Percentiles rank a stretch among this genome's conserved stretches.
These are phyloP conservation scores for Simmondsia chinensis DNA, from an alignment of 148 eudicot genomes.

Conservation along the genomic window DNA sequence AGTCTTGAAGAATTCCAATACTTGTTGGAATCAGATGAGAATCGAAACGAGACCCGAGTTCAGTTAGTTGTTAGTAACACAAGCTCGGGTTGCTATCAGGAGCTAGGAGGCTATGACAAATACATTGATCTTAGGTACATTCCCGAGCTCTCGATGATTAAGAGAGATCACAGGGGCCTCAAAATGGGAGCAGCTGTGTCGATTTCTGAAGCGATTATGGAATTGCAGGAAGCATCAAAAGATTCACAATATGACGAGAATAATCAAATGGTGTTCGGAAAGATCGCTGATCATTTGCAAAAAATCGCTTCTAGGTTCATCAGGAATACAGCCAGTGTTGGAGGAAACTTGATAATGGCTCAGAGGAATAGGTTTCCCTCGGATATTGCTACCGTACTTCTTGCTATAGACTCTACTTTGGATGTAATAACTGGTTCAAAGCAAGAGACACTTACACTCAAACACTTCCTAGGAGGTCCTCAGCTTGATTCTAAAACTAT, in stretches of 20 bases:
- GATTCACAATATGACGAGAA: conserved; percentile 2
- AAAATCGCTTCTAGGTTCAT: conserved; percentile 64
- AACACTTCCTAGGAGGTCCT: conserved; percentile 54
- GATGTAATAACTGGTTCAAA: conserved; percentile 27
- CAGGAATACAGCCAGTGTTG: conserved; percentile 80
- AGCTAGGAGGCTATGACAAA: conserved; percentile 30
- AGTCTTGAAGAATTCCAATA: conserved; percentile 51
- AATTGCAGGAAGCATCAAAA: conserved; percentile 30
- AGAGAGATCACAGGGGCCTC: conserved; percentile 32
- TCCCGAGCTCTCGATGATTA: conserved; percentile 56
- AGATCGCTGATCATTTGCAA: conserved; percentile 69
- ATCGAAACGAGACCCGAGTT: conserved; percentile 16
- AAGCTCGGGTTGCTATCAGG: conserved; percentile 77
- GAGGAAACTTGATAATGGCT: conserved; percentile 95
- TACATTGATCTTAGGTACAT: conserved; percentile 68
- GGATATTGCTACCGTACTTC: conserved; percentile 72
- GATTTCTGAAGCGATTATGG: conserved; percentile 51
- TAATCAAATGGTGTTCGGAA: conserved; percentile 24
- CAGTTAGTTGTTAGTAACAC: conserved; percentile 81
- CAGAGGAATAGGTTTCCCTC: conserved; percentile 79
- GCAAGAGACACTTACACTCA: conserved; percentile 37
- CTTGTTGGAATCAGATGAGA: conserved; percentile 21
- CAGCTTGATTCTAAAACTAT: conserved; percentile 49
- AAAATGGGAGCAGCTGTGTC: conserved; percentile 80
- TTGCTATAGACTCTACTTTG: conserved; percentile 52